These are phyloP conservation scores for Thalassiosira mediterranea DNA, from an alignment of 352 stramenopile genomes.

Conservation along the genomic window DNA sequence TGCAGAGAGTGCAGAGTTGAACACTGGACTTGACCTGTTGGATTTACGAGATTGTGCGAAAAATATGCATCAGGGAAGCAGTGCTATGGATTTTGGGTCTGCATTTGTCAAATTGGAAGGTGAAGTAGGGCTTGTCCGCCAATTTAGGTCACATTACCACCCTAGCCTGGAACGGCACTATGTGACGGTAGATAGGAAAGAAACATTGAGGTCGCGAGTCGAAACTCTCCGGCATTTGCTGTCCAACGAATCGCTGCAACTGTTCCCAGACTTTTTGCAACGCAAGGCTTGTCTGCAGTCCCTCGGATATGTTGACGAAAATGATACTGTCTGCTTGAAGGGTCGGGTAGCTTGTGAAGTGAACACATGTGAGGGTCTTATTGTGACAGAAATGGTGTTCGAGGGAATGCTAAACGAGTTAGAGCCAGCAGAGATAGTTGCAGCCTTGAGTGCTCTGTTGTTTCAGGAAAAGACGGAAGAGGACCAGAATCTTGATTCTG, in stretches of 20 bases:
- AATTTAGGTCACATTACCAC: slow-evolving; percentile 68
- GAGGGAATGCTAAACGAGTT: slow-evolving; percentile 96
- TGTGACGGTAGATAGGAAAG: slow-evolving; percentile 64
- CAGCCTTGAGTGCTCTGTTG: slow-evolving; percentile 93
- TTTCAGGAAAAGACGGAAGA: slow-evolving; percentile 96
- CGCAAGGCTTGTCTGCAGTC: slow-evolving; percentile 90
- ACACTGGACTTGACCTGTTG: slow-evolving; percentile 48
- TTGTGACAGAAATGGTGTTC: slow-evolving; percentile 99
- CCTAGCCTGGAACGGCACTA: slow-evolving; percentile 73
- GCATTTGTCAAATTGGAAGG: slow-evolving; percentile 49
- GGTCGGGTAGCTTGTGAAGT: slow-evolving; percentile 97
- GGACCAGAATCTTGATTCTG: slow-evolving; percentile 76
- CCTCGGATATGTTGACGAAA: slow-evolving; percentile 92
- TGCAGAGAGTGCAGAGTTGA: slow-evolving; percentile 59
- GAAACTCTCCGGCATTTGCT: slow-evolving; percentile 69
- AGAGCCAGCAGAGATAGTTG: slow-evolving; percentile 96
- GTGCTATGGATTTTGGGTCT: slow-evolving; percentile 63
- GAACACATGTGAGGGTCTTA: slow-evolving; percentile 97
- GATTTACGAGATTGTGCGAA: slow-evolving; percentile 69
- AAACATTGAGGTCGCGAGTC: slow-evolving; percentile 62
- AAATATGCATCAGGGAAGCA: slow-evolving; percentile 61
- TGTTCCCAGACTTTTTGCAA: slow-evolving; percentile 98
- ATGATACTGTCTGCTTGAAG: slow-evolving; percentile 92
- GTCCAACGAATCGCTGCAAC: slow-evolving; percentile 86
- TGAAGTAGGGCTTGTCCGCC: slow-evolving; percentile 46